Conservation (phyloP, 2,329 filamentous ascomycete genomes). For the Curvularia spicifera region DNA sequence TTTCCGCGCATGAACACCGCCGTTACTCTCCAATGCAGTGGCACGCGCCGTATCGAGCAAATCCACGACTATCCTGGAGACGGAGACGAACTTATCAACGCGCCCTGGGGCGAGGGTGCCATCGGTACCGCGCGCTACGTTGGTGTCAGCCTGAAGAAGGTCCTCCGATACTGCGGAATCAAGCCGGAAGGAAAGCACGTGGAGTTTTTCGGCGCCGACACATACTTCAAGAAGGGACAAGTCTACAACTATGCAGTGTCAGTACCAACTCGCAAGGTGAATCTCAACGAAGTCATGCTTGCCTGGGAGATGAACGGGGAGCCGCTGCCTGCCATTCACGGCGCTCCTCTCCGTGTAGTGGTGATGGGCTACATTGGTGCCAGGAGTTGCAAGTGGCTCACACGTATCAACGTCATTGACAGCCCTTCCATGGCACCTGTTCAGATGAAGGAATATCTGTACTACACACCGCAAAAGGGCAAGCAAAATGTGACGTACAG, state of each 20-base stretch:
- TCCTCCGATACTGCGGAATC: slow-evolving; percentile 73
- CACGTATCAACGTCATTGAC: slow-evolving; percentile 66
- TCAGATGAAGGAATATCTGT: slow-evolving; percentile 70
- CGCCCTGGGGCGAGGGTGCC: slow-evolving; percentile 60
- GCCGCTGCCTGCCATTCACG: slow-evolving; percentile 68
- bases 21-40: slow-evolving; percentile 71
- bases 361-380: slow-evolving; percentile 73
- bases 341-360: slow-evolving; percentile 66
- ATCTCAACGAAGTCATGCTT: slow-evolving; percentile 69
- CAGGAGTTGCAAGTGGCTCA: slow-evolving; percentile 67
- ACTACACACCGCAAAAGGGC: slow-evolving; percentile 71
- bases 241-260: slow-evolving; percentile 71
- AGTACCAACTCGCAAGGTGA: slow-evolving; percentile 72
- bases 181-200: slow-evolving; percentile 63
- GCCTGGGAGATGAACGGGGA: slow-evolving; percentile 76
- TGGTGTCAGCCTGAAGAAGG: slow-evolving; percentile 70
- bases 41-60: slow-evolving; percentile 72
- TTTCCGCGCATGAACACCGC: slow-evolving; percentile 67
- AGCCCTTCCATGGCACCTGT: slow-evolving; percentile 65
- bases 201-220: slow-evolving; percentile 73
- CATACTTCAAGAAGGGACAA: slow-evolving; percentile 72
- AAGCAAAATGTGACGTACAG: slow-evolving; percentile 68
- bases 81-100: slow-evolving; percentile 64
- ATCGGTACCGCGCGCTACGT: slow-evolving; percentile 70
- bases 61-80: slow-evolving; percentile 70